Conservation (phyloP, 345 rosid species). For the Trapa incisa region DNA sequence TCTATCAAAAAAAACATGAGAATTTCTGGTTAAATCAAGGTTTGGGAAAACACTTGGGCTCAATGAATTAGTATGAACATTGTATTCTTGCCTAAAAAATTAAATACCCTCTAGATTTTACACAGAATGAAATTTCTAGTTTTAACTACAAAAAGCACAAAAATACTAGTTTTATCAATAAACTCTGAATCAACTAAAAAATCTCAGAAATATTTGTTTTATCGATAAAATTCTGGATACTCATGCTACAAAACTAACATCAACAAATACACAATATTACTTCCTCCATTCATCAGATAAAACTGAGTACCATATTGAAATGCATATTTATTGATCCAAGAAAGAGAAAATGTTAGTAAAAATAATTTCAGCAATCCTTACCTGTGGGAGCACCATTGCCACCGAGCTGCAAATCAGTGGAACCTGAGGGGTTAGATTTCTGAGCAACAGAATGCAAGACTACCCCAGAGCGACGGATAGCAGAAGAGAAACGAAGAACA, state of each 20-base stretch:
- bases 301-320: background rate
- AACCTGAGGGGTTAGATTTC: background rate
- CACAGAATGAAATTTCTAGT: background rate
- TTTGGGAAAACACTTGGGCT: background rate
- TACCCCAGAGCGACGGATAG: background rate
- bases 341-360: background rate
- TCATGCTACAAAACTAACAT: background rate
- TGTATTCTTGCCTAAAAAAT: background rate
- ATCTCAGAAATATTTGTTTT: background rate
- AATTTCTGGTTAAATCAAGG: too few relatives aligned
- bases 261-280: background rate
- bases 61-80: background rate
- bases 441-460: background rate
- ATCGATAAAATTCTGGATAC: background rate
- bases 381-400: constrained; percentile 1
- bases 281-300: background rate
- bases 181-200: background rate
- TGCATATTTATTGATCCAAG: background rate
- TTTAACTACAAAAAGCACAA: too few relatives aligned
- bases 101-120: background rate
- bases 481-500: background rate
- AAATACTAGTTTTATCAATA: too few relatives aligned
- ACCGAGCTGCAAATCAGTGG: background rate
- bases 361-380: background rate
- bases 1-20: too few relatives aligned